phyloP scores from a whole-genome alignment of 2,329 filamentous ascomycete genomes.

The Penicillium sp. region DNA sequence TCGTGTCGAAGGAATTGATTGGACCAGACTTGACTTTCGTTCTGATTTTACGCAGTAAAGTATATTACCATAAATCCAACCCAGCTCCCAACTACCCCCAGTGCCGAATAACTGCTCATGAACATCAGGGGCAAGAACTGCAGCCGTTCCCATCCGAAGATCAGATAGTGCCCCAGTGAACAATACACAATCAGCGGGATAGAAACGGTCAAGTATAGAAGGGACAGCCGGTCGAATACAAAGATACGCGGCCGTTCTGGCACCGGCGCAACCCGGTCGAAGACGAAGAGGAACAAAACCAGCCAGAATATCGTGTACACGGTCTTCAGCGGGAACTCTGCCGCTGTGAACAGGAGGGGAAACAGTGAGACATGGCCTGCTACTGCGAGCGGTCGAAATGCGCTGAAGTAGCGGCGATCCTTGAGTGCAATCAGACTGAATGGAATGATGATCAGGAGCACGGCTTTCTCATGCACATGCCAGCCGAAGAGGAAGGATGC shows the following conservation, averaged over 20 bases:
- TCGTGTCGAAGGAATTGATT: not conserved
- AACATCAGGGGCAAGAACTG: slow-evolving; percentile 97
- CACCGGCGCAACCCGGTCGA: slow-evolving; percentile 82
- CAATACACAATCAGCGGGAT: slow-evolving; percentile 88
- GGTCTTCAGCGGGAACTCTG: slow-evolving; percentile 91
- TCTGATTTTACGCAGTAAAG: slow-evolving; percentile 51
- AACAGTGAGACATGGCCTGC: slow-evolving; percentile 94
- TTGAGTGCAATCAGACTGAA: slow-evolving; percentile 89
- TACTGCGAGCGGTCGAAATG: slow-evolving; percentile 86
- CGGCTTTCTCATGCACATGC: slow-evolving; percentile 98
- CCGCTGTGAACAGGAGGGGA: slow-evolving; percentile 83
- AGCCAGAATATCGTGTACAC: slow-evolving; percentile 92
- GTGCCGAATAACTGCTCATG: slow-evolving; percentile 85
- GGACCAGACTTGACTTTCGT: not conserved
- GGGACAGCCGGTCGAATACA: slow-evolving; percentile 82
- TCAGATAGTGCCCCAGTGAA: slow-evolving; percentile 73
- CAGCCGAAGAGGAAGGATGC: slow-evolving; percentile 96
- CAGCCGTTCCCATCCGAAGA: slow-evolving; percentile 68
- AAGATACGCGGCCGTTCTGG: slow-evolving; percentile 77
- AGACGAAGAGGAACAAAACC: slow-evolving; percentile 74
- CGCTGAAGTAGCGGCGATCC: slow-evolving; percentile 83
- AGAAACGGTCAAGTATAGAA: slow-evolving; percentile 82
- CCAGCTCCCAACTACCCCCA: slow-evolving; percentile 96
- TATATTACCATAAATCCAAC: slow-evolving; percentile 90
- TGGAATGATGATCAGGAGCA: slow-evolving; percentile 88